Evolutionary conservation across 1,284 basidiomycete genomes (phyloP).

Genomic region (Pisolithus thermaeus): DNA sequence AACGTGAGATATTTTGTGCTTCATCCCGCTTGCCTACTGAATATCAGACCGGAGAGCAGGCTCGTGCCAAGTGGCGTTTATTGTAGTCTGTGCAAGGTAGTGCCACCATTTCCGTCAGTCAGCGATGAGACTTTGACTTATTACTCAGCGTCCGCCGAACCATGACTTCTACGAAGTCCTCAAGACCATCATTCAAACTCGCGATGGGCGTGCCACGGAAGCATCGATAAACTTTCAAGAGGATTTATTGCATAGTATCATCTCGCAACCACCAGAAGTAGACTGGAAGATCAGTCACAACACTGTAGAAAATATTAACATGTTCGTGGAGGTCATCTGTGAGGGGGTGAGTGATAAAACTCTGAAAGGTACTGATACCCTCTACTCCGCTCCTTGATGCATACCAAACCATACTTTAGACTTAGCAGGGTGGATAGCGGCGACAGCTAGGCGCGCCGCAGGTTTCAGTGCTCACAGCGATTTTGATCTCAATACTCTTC

Average conservation of each 20-base stretch:
- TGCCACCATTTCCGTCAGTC: conserved; percentile 3
- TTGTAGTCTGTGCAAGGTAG: conserved; percentile 50
- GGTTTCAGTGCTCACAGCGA: conserved; percentile 40
- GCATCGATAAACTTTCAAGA: conserved; percentile 40
- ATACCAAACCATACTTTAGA: conserved; percentile 32
- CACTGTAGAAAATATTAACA: conserved; percentile 50
- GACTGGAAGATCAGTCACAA: conserved; percentile 44
- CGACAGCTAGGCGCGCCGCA: conserved; percentile 47
- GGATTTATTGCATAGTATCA: conserved; percentile 49
- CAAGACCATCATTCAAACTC: conserved; percentile 39
- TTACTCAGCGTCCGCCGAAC: conserved; percentile 39
- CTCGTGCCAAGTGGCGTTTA: conserved; percentile 53
- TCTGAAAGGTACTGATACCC: conserved; percentile 45
- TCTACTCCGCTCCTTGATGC: background rate
- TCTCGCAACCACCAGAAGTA: conserved; percentile 42
- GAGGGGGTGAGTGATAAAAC: conserved; percentile 44
- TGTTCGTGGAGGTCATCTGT: conserved; percentile 50
- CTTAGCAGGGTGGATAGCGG: conserved; percentile 47
- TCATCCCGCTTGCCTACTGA: background rate
- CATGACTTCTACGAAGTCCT: conserved; percentile 50
- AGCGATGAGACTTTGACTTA: background rate
- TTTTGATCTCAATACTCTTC: conserved; percentile 51
- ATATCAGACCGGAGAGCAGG: conserved; percentile 24
- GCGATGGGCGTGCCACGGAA: conserved; percentile 28
- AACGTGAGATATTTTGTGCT: conserved; percentile 2